Conservation (phyloP, 2,329 filamentous ascomycete species). For the Fusarium denticulatum region DNA sequence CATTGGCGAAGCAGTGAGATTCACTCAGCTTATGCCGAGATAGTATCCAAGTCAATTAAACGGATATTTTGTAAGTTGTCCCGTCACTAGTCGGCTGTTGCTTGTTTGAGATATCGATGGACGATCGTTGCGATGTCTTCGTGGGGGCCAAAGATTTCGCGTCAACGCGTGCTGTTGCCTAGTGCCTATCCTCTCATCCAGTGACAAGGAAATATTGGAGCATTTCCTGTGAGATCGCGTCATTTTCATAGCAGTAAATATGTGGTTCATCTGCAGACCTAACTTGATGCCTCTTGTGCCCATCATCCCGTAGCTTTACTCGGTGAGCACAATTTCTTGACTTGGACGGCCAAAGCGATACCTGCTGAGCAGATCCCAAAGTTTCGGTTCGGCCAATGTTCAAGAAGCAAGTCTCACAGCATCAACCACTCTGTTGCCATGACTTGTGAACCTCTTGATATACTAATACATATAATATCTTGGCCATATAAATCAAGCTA, state of each 20-base stretch:
- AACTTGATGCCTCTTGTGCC: fast-evolving
- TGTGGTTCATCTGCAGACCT: fast-evolving
- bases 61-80: neutral
- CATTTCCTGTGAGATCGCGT: too few relatives aligned
- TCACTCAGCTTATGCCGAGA: neutral
- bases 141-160: neutral
- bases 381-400: neutral
- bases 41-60: neutral
- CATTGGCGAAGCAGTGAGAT: neutral
- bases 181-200: too few relatives aligned
- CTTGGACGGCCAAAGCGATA: neutral
- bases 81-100: neutral
- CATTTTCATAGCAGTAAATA: neutral
- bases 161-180: neutral
- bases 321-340: constrained; percentile 79
- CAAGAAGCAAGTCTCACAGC: neutral
- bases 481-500: too few relatives aligned
- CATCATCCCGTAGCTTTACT: constrained; percentile 48
- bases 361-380: too few relatives aligned
- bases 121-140: neutral
- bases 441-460: neutral
- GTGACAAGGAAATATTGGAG: neutral
- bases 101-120: neutral
- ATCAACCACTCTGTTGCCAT: neutral
- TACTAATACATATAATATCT: fast-evolving